Percentiles rank a stretch among this genome's conserved stretches.
These are phyloP conservation scores for Musa beccarii DNA, from an alignment of 176 grass and related monocot species.

Conservation along the genomic window DNA sequence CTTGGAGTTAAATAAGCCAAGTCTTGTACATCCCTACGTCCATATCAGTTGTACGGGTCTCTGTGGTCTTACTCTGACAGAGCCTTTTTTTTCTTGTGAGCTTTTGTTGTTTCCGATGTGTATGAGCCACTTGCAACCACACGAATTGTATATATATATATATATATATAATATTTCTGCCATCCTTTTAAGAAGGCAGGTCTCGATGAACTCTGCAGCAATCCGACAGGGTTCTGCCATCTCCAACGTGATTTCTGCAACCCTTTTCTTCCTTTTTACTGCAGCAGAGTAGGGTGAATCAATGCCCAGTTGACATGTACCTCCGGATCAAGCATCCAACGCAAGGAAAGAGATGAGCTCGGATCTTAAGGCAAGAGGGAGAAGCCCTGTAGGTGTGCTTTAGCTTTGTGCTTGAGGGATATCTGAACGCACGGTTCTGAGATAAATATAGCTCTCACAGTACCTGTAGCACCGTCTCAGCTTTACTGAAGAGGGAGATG, in stretches of 20 bases:
- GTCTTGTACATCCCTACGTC: no score
- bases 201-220: neutral
- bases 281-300: neutral
- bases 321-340: neutral
- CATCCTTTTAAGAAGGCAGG: neutral
- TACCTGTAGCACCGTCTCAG: neutral
- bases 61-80: no score
- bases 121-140: no score
- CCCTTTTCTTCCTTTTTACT: neutral
- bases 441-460: neutral
- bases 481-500: neutral
- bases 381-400: neutral
- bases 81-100: no score
- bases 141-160: no score
- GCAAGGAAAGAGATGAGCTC: neutral
- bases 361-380: neutral
- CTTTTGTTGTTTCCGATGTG: no score
- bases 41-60: no score
- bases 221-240: neutral
- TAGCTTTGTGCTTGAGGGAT: neutral
- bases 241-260: slow-evolving; percentile 4
- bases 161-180: neutral
- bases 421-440: neutral
- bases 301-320: neutral
- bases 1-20: no score